Conservation (phyloP, 2,329 filamentous ascomycete species). For the Dothideomycetidae sp. region DNA sequence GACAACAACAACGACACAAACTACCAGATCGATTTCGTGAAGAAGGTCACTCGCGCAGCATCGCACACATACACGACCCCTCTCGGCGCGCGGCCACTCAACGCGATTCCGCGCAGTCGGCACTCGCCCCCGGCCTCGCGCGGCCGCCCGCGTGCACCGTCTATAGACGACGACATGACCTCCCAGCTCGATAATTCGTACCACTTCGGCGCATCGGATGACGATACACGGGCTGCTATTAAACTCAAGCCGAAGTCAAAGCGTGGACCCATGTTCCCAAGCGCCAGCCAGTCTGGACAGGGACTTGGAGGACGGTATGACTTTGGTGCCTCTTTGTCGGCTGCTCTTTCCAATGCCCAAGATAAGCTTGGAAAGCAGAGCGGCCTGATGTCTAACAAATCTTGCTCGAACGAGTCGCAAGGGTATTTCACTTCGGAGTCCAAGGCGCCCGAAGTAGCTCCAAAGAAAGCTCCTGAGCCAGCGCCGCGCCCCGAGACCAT, state of each 20-base stretch:
- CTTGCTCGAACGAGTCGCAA: slow-evolving; percentile 2
- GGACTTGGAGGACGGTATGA: slow-evolving; percentile 73
- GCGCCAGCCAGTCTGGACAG: slow-evolving; percentile 45
- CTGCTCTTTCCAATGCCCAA: slow-evolving; percentile 64
- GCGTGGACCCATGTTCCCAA: slow-evolving; percentile 38
- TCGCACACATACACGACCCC: slow-evolving; percentile 28
- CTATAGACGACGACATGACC: slow-evolving; percentile 56
- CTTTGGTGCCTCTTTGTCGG: slow-evolving; percentile 80
- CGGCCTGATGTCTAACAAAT: slow-evolving; percentile 25
- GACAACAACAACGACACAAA: slow-evolving; percentile 82
- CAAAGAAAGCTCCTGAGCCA: slow-evolving; percentile 14
- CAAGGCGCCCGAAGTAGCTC: slow-evolving; percentile 32
- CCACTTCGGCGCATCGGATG: slow-evolving; percentile 31
- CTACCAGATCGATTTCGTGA: slow-evolving; percentile 87
- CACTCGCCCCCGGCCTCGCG: slow-evolving; percentile 31
- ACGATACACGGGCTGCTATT: slow-evolving; percentile 41
- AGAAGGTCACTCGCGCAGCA: slow-evolving; percentile 46
- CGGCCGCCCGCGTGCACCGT: slow-evolving; percentile 25
- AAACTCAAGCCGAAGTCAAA: slow-evolving; percentile 59
- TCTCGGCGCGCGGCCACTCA: slow-evolving; percentile 33
- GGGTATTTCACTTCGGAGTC: slow-evolving; percentile 14
- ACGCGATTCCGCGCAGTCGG: slow-evolving; percentile 35
- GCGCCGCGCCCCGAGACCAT: slow-evolving; percentile 37
- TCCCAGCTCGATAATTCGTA: slow-evolving; percentile 37
- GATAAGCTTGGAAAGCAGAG: slow-evolving; percentile 45